Conservation (phyloP, 805 yeast genomes). For the Saccharomycopsis sp. region DNA sequence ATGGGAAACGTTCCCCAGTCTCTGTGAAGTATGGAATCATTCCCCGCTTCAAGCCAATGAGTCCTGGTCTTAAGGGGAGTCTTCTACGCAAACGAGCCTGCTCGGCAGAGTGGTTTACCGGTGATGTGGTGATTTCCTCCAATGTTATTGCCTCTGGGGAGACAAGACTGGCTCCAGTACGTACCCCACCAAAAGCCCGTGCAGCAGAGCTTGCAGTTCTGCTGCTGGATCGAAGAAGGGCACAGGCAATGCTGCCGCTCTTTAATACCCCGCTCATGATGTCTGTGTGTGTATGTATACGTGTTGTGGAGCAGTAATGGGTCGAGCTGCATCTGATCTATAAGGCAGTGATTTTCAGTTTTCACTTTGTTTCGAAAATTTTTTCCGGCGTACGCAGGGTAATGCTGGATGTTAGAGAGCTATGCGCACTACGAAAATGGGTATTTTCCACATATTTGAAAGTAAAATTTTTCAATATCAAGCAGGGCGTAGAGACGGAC, state of each 20-base stretch:
- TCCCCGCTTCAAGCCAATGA: slow-evolving; percentile 78
- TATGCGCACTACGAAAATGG: neutral
- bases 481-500: too few species aligned
- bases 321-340: too few species aligned
- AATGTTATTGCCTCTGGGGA: slow-evolving; percentile 30
- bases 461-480: neutral
- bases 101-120: slow-evolving; percentile 53
- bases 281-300: too few species aligned
- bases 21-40: slow-evolving; percentile 81
- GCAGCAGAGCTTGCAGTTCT: neutral
- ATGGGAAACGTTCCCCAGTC: slow-evolving; percentile 65
- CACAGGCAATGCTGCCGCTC: neutral
- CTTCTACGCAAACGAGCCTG: slow-evolving; percentile 65
- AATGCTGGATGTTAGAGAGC: neutral
- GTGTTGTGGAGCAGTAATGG: too few species aligned
- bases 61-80: slow-evolving; percentile 74
- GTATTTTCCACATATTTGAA: neutral
- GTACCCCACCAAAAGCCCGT: slow-evolving; percentile 12
- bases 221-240: neutral
- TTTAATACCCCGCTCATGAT: too few species aligned
- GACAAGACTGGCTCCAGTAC: slow-evolving; percentile 31
- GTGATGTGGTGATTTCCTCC: neutral
- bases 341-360: too few species aligned
- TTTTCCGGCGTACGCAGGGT: too few species aligned
- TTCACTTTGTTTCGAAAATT: too few species aligned